Evolutionary conservation across 1,284 basidiomycete species (phyloP), one percentile per base, ranked within the genome.

Genomic region (Ustilago curta): DNA sequence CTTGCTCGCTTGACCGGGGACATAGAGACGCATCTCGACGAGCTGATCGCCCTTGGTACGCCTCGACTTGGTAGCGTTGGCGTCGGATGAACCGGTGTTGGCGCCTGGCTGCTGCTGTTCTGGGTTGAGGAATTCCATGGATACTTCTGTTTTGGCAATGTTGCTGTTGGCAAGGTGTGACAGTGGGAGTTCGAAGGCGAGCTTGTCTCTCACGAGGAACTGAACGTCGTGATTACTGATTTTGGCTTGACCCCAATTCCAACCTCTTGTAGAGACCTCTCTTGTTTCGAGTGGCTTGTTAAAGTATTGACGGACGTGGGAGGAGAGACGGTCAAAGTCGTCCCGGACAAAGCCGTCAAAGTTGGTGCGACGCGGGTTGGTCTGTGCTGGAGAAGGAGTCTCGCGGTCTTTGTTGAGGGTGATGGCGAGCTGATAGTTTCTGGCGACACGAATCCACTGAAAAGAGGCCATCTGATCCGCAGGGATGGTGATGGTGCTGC

Each of bases 141-240:
- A 95, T 19, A 99, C 97, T 85, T 99, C 97, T 18, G 95, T 97
- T 76, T 93, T 93, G 14, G 95, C 94, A 83, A 99, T 98, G 87
- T 98, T 98, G 48, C 95, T 97, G 87, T 99, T 99, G 79, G 93
- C 92, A 52, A 99, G 93, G 74, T 91, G 88, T 37, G 89, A 87
- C 25, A 99, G 88, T 2, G 97, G 95, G 9, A 99, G 88, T 81
- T 97, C 94, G 82, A 99, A 99, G 0, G 93, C 89, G 0, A 92
- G 91, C 86, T 92, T 94, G 78, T 94, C 94, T 4, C 93, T 92
- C 2, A 98, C 91, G 44, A 93, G 87, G 86, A 99, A 99, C 88
- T 94, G 92, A 76, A 99, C 94, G 82, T 96, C 93, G 3, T 93
- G 93, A 42, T 77, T 78, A 54, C 70, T 80, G 43, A 84, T 74